phyloP scores from a whole-genome alignment of 345 rosid species.

The Pelargonium nanum region DNA sequence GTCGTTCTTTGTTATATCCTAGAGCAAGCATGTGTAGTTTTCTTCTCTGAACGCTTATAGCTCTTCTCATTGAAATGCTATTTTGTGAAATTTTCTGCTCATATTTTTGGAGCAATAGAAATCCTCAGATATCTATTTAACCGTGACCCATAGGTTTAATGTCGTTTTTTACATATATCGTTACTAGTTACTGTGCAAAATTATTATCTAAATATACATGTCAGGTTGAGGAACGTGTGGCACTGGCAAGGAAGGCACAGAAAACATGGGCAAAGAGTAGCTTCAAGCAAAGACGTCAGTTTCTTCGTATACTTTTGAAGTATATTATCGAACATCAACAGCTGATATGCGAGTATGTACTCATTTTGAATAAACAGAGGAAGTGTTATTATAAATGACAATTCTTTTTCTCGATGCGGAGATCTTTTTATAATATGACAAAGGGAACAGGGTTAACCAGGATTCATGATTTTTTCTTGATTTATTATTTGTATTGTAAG shows the following conservation, averaged over 20 bases:
- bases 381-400: no score
- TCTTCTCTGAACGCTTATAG: no score
- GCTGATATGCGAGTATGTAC: constrained; percentile 93
- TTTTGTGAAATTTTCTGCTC: no score
- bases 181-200: not conserved
- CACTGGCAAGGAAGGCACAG: constrained; percentile 88
- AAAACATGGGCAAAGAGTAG: constrained; percentile 82
- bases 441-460: not conserved
- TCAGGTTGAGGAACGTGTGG: constrained; percentile 71
- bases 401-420: no score
- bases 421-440: not conserved
- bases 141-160: not conserved
- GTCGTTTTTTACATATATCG: not conserved
- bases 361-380: not conserved
- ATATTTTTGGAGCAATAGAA: no score
- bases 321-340: constrained; percentile 83
- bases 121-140: no score
- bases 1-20: not conserved
- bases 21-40: not conserved
- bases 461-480: not conserved
- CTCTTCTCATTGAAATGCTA: no score
- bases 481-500: no score
- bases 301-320: constrained; percentile 81
- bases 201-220: constrained; percentile 7
- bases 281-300: constrained; percentile 91